Percentiles rank a stretch among this genome's conserved stretches.
Evolutionary conservation across 176 grass and related monocot species (phyloP).

Genomic region (Miscanthus lutarioriparius): DNA sequence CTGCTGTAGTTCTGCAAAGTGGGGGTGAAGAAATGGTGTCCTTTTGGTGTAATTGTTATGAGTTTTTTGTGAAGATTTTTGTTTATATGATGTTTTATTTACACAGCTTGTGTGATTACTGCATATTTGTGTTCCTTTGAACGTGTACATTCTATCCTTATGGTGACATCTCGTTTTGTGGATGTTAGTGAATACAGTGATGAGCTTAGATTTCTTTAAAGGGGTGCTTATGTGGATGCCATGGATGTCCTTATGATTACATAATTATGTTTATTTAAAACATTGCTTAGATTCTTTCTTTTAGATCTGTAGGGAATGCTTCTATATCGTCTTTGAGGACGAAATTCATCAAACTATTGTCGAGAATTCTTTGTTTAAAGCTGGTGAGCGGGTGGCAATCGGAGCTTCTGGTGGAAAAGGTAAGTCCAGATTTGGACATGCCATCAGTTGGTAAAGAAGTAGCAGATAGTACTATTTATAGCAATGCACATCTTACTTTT

Average conservation of each 20-base stretch:
- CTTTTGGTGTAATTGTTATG: not conserved
- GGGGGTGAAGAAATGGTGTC: not conserved
- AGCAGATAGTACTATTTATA: not conserved
- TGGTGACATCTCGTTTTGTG: not conserved
- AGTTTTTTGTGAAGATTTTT: not conserved
- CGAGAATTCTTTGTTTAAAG: constrained; percentile 81
- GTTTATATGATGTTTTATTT: not conserved
- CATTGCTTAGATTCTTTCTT: constrained; percentile 8
- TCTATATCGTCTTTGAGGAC: constrained; percentile 82
- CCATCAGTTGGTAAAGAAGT: not conserved
- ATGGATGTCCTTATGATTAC: not conserved
- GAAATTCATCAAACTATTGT: constrained; percentile 89
- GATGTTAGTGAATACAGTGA: not conserved
- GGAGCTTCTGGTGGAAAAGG: constrained; percentile 98
- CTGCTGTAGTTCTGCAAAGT: not conserved
- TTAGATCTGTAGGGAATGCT: constrained; percentile 92
- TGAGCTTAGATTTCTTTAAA: not conserved
- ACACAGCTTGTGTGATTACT: not conserved
- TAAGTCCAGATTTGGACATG: constrained; percentile 28
- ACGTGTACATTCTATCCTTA: not conserved
- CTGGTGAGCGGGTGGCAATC: constrained; percentile 82
- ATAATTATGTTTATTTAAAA: not conserved
- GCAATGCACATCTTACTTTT: not conserved
- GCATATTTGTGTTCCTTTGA: not conserved
- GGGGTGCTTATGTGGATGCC: not conserved